Evolutionary conservation across 2,329 filamentous ascomycete genomes (phyloP), one percentile per base, ranked within the genome.

Genomic region (Clarireedia hainanense): DNA sequence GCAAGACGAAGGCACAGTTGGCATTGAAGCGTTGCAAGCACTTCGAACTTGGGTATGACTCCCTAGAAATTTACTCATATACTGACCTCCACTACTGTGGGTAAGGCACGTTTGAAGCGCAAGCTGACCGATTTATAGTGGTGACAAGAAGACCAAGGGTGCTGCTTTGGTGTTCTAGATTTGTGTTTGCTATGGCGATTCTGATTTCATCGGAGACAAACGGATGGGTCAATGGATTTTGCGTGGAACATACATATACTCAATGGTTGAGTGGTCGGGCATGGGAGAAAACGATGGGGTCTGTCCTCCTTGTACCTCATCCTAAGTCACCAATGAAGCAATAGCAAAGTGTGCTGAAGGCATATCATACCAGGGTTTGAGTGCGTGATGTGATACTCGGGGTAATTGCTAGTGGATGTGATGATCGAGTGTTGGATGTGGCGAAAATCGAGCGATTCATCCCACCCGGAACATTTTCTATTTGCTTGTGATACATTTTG

Each of bases 81-180:
- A 10, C 40, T 10, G 24, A 5, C 17, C 42, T 3, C 15, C 36
- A 54, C 26, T 9, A 43, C 24, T n/a, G 6, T 12, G 7, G 9
- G 4, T 9, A 42, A n/a, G 9, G 24, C 9, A 42, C 15, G 27
- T 20, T 26, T 9, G 15, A 15, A 26, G 9, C 9, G 10, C 9
- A 15, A 50, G 46, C 52, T 55, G 36, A 55, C 37, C 34, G 9
- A 58, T 59, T 56, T 67, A 71, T 69, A 95, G 94, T 86, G 94
- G 94, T 85, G 94, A 99, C 88, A 99, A 99, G 91, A 99, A 99
- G 90, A 99, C 94, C 72, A 99, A 99, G 91, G 94, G 94, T 88
- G 94, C 94, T 72, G 94, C 94, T 78, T 86, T 99, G 74, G 94
- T 99, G 73, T 99, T 99, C 85, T 99, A 96, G 86, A 80, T 82